Conservation (phyloP, 2,329 filamentous ascomycete genomes). For the Sarocladium oryzae region DNA sequence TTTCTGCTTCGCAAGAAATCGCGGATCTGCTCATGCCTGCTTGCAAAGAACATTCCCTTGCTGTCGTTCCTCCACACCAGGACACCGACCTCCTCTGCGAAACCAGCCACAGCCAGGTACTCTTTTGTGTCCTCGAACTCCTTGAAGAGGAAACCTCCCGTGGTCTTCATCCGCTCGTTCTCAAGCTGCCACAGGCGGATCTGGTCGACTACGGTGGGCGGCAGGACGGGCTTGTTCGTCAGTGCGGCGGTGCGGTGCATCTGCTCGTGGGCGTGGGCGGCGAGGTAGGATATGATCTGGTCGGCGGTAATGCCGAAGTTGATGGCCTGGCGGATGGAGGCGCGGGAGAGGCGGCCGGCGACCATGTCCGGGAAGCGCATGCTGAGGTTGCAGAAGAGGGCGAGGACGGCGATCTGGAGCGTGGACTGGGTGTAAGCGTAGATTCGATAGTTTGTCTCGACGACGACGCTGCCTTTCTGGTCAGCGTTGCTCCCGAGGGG, state of each 20-base stretch:
- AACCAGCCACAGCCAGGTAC: constrained; percentile 63
- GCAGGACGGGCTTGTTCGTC: constrained; percentile 65
- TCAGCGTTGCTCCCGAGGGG: constrained; percentile 31
- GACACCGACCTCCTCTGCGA: constrained; percentile 88
- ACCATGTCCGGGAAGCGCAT: constrained; percentile 94
- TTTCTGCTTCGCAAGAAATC: constrained; percentile 68
- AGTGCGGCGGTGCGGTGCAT: constrained; percentile 64
- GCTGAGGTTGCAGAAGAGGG: constrained; percentile 79
- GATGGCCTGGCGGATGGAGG: constrained; percentile 82
- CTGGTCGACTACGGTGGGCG: constrained; percentile 94
- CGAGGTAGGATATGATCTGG: constrained; percentile 91
- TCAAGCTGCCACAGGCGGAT: constrained; percentile 97
- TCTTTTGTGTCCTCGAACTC: constrained; percentile 71
- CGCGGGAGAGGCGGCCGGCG: constrained; percentile 81
- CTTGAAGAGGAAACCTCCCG: constrained; percentile 77
- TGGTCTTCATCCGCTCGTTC: constrained; percentile 86
- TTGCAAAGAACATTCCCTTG: constrained; percentile 85
- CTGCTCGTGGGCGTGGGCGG: constrained; percentile 89
- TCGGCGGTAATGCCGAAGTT: constrained; percentile 86
- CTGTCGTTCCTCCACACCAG: constrained; percentile 78
- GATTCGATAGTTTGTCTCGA: constrained; percentile 96
- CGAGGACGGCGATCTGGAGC: constrained; percentile 88
- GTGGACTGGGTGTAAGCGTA: constrained; percentile 96
- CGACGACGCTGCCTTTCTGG: constrained; percentile 77
- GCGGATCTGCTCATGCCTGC: constrained; percentile 79